Evolutionary conservation across 2,329 filamentous ascomycete genomes (phyloP).

Genomic region (Lasiodiplodia hormozganensis): DNA sequence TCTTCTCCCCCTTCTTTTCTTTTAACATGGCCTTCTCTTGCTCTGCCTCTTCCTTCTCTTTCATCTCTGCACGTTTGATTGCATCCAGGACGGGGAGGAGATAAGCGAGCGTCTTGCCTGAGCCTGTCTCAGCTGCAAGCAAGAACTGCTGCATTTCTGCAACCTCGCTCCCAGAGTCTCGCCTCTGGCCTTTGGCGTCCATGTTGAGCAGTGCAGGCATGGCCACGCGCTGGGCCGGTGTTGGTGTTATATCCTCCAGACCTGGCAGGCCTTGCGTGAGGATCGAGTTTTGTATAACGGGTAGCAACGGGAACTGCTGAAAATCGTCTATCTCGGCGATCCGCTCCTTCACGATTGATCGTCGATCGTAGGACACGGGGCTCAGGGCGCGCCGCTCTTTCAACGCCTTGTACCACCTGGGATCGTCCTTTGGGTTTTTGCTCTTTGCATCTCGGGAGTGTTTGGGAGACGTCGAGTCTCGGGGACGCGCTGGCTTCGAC

Average conservation of each 20-base stretch:
- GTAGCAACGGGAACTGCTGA: constrained; percentile 78
- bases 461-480: neutral
- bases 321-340: constrained; percentile 76
- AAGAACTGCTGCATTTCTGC: constrained; percentile 69
- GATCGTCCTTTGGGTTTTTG: constrained; percentile 1
- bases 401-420: constrained; percentile 65
- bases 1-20: constrained; percentile 49
- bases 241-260: constrained; percentile 78
- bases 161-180: constrained; percentile 38
- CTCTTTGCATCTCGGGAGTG: neutral
- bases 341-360: constrained; percentile 66
- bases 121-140: constrained; percentile 93
- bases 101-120: constrained; percentile 95
- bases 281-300: constrained; percentile 74
- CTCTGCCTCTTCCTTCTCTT: constrained; percentile 62
- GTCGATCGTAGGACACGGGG: constrained; percentile 76
- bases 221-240: constrained; percentile 80
- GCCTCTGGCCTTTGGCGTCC: constrained; percentile 38
- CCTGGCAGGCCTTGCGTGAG: constrained; percentile 75
- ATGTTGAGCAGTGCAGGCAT: constrained; percentile 80
- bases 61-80: constrained; percentile 74
- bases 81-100: constrained; percentile 84
- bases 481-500: neutral
- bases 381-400: constrained; percentile 90
- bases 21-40: constrained; percentile 38